Evolutionary conservation across 2,329 filamentous ascomycete species (phyloP).

Genomic region (Penicillium aurantiogriseum): DNA sequence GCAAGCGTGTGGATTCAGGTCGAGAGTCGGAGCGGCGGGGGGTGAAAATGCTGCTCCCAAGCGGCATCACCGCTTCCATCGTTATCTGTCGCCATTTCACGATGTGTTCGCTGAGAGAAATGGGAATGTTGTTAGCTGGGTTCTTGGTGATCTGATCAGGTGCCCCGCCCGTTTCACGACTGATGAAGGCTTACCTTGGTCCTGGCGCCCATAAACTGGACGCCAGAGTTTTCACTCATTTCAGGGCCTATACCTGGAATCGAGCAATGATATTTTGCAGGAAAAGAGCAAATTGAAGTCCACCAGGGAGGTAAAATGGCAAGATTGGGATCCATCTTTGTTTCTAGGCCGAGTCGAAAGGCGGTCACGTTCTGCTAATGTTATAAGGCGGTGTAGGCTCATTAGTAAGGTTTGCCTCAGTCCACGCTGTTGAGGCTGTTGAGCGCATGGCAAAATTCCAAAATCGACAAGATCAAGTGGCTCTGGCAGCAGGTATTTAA

Average conservation of each 20-base stretch:
- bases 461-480: neutral
- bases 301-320: conserved; percentile 1
- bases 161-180: conserved; percentile 26
- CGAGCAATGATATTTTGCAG: neutral
- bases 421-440: too few relatives aligned
- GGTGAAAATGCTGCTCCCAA: conserved; percentile 29
- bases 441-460: neutral
- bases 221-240: conserved; percentile 40
- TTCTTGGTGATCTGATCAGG: conserved; percentile 9
- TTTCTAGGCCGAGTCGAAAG: conserved; percentile 7
- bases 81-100: conserved; percentile 37
- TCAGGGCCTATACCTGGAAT: conserved; percentile 5
- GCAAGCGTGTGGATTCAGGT: conserved; percentile 28
- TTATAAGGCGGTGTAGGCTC: neutral
- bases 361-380: neutral
- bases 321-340: conserved; percentile 7
- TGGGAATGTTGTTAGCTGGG: conserved; percentile 19
- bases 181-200: conserved; percentile 36
- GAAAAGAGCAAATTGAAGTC: conserved; percentile 1
- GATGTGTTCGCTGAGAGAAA: conserved; percentile 33
- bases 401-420: neutral
- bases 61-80: conserved; percentile 26
- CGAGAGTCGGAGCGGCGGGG: conserved; percentile 20
- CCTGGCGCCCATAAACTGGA: conserved; percentile 39
- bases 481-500: neutral